Conservation (phyloP, 257 asterid species). For the Gentiana straminea region DNA sequence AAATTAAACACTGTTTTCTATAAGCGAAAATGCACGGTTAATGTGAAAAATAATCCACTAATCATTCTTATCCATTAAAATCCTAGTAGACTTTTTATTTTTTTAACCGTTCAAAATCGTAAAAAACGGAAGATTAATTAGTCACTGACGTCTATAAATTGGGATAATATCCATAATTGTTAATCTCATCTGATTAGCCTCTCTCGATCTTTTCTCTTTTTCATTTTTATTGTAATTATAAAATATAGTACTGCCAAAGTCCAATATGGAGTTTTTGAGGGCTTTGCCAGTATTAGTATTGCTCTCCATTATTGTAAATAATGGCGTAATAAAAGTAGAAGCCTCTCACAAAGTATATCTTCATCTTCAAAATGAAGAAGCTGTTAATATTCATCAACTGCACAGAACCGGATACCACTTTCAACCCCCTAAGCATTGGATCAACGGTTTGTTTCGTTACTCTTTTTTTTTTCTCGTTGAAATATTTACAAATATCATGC, state of each 20-base stretch:
- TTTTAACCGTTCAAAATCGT: too few species aligned
- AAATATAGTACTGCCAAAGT: background rate
- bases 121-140: too few species aligned
- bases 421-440: slow-evolving; percentile 29
- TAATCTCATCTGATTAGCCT: too few species aligned
- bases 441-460: slow-evolving; percentile 20
- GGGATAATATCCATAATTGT: too few species aligned
- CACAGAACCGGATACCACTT: slow-evolving; percentile 33
- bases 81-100: too few species aligned
- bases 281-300: slow-evolving; percentile 1
- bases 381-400: slow-evolving; percentile 2
- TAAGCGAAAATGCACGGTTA: background rate
- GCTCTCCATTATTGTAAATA: background rate
- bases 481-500: too few species aligned
- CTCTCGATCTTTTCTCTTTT: background rate
- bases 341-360: slow-evolving; percentile 22
- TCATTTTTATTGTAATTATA: background rate
- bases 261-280: background rate
- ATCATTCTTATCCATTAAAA: background rate
- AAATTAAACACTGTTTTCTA: too few species aligned
- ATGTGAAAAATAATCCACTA: background rate
- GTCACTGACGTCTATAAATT: too few species aligned
- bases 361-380: slow-evolving; percentile 7
- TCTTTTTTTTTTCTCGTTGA: too few species aligned
- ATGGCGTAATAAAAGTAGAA: slow-evolving; percentile 8